Conservation (phyloP, 768 basidiomycete species). For the Dendrothele bispora region DNA sequence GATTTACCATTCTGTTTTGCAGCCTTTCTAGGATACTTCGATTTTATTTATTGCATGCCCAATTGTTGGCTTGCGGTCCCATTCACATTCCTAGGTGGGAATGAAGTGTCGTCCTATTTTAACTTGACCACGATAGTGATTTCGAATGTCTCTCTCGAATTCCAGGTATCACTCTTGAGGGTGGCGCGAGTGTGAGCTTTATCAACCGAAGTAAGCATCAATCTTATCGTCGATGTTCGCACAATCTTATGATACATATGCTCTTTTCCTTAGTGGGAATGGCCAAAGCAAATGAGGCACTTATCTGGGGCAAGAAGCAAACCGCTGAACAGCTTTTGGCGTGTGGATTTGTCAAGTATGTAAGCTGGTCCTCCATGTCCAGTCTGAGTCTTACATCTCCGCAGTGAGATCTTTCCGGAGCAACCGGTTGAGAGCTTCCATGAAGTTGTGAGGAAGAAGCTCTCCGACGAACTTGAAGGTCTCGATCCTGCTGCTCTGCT, state of each 20-base stretch:
- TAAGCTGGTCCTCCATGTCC: background rate
- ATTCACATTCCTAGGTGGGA: slow-evolving; percentile 62
- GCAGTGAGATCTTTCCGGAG: slow-evolving; percentile 59
- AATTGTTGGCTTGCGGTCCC: slow-evolving; percentile 63
- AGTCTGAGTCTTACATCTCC: background rate
- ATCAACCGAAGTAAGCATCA: slow-evolving; percentile 55
- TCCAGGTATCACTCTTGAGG: slow-evolving; percentile 65
- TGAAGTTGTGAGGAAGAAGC: slow-evolving; percentile 42
- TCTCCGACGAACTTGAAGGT: slow-evolving; percentile 57
- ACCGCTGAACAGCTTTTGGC: slow-evolving; percentile 53
- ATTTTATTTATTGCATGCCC: slow-evolving; percentile 70
- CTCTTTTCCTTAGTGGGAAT: slow-evolving; percentile 53
- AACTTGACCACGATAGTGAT: slow-evolving; percentile 4
- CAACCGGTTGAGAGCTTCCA: slow-evolving; percentile 57
- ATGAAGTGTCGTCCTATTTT: slow-evolving; percentile 4
- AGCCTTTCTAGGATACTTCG: slow-evolving; percentile 73
- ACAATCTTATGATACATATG: slow-evolving; percentile 1
- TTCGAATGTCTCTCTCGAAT: background rate
- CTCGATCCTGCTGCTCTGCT: slow-evolving; percentile 57
- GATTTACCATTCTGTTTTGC: no score
- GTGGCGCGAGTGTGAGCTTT: slow-evolving; percentile 69
- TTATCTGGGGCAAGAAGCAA: slow-evolving; percentile 71
- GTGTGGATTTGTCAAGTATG: slow-evolving; percentile 67
- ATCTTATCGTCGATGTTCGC: background rate
- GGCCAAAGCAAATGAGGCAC: slow-evolving; percentile 67